Base-by-base conservation (phyloP, 1,139 yeast genomes). In the Kodamaea sp. region DNA sequence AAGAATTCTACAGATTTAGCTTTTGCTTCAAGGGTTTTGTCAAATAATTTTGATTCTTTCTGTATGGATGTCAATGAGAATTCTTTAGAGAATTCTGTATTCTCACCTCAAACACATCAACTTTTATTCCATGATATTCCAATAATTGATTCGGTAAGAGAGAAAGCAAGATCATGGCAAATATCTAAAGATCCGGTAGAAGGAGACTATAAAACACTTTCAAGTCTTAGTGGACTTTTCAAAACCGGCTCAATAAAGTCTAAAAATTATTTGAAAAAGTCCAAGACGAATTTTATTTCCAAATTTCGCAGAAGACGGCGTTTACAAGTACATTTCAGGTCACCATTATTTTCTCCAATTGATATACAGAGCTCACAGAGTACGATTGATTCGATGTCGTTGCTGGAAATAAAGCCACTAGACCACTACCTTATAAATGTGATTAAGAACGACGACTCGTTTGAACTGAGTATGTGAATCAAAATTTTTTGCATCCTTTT, bases 61-160 rank as follows among this genome's bases (percentile, higher is more conserved):
- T 11, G 12, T 8, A 11, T 11, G 12, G 9, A 27, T 15, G 15
- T 27, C 10, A 31, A 10, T 24, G 34, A 23, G 5, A 31, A 27
- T 23, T 20, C 52, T 1, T 43, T 59, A 11, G 65, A 60, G 34
- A 48, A 57, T 32, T 38, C 46, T 22, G 46, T 60, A 5, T 62
- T 62, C 39, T 58, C 64, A 1, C 67, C 67, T 0, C 44, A 50
- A 27, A 49, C 60, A 6, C 65, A 62, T 44, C 35, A 62, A 26
- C 62, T 53, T 6, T 40, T 45, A 4, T 11, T 44, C 22, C 34
- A 37, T 7, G 64, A 62, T 42, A 51, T 60, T 3, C 59, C 62
- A 2, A 53, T 55, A 3, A 60, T 62, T 12, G 44, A 48, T 22
- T 45, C 48, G 26, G 37, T 52, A 5, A 54, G 37, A 32, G 28